Evolutionary conservation across 2,329 filamentous ascomycete genomes (phyloP).

Genomic region (Fusarium sp.): DNA sequence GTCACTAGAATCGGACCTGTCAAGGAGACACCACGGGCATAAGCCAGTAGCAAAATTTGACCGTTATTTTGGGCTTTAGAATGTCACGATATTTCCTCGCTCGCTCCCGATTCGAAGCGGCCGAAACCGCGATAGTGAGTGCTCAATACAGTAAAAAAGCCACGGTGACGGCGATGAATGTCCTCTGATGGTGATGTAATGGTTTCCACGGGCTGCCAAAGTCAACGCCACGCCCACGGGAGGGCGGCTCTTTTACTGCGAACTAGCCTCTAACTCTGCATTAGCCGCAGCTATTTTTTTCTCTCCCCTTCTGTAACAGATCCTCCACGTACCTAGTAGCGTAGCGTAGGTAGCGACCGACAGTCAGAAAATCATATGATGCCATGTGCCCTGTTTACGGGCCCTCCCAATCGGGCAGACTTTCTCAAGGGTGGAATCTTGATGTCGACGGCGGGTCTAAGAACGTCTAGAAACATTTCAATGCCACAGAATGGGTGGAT

Average conservation of each 20-base stretch:
- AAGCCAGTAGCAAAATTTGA: conserved; percentile 13
- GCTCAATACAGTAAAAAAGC: background rate
- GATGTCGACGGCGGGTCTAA: conserved; percentile 18
- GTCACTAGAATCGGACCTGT: conserved; percentile 30
- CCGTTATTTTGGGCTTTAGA: conserved; percentile 14
- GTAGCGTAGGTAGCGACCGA: conserved; percentile 7
- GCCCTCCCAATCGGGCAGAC: conserved; percentile 41
- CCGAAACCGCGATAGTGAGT: conserved; percentile 25
- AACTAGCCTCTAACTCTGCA: conserved; percentile 19
- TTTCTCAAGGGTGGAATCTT: conserved; percentile 18
- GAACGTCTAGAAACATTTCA: conserved; percentile 35
- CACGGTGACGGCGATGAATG: conserved; percentile 9
- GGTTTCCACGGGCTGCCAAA: background rate
- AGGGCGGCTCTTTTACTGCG: conserved; percentile 36
- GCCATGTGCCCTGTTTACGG: conserved; percentile 39
- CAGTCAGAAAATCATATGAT: conserved; percentile 44
- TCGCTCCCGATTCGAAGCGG: conserved; percentile 22
- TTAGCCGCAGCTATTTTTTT: conserved; percentile 16
- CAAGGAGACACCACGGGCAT: conserved; percentile 38
- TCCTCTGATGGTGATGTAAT: conserved; percentile 45
- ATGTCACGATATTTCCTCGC: conserved; percentile 33
- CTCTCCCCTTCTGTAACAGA: conserved; percentile 2
- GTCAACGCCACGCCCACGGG: conserved; percentile 26
- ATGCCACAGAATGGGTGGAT: conserved; percentile 18
- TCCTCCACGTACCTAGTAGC: background rate